These are phyloP conservation scores for Diaporthe citrichinensis DNA, from an alignment of 2,329 filamentous ascomycete species.

Conservation along the genomic window DNA sequence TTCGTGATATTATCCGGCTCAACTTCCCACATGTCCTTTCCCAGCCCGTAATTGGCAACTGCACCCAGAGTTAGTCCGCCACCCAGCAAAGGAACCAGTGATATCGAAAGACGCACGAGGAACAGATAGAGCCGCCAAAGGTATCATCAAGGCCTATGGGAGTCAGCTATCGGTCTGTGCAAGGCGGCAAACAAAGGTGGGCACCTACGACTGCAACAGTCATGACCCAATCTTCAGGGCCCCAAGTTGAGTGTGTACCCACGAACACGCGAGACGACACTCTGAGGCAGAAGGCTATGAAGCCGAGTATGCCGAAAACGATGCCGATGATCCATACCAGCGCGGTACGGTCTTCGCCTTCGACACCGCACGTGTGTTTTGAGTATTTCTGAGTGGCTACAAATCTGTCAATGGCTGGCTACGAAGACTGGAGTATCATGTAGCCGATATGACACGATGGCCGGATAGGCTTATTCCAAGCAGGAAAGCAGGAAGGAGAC, in stretches of 20 bases:
- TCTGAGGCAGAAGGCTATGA: conserved; percentile 50
- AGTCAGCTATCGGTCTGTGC: conserved; percentile 1
- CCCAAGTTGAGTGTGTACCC: conserved; percentile 49
- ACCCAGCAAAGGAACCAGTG: not conserved
- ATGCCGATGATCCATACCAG: conserved; percentile 48
- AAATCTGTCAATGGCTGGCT: not conserved
- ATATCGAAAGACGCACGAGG: conserved; percentile 45
- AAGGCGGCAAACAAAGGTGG: not conserved
- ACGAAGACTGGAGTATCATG: too few species aligned
- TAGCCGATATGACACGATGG: not conserved
- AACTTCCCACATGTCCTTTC: conserved; percentile 61
- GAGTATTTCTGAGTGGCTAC: conserved; percentile 50
- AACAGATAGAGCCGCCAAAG: conserved; percentile 46
- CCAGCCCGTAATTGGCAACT: conserved; percentile 57
- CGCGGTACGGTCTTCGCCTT: conserved; percentile 46
- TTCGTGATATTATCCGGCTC: conserved; percentile 57
- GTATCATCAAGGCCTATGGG: conserved; percentile 43
- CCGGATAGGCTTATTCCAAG: rapidly evolving
- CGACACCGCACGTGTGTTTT: conserved; percentile 46
- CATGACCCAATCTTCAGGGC: conserved; percentile 50
- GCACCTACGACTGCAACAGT: conserved; percentile 46
- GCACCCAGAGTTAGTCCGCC: not conserved
- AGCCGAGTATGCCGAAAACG: conserved; percentile 48
- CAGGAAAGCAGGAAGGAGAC: not conserved
- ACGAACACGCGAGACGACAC: conserved; percentile 47